These are phyloP conservation scores for Andrographis paniculata DNA, from an alignment of 305 asterid genomes.

Conservation along the genomic window DNA sequence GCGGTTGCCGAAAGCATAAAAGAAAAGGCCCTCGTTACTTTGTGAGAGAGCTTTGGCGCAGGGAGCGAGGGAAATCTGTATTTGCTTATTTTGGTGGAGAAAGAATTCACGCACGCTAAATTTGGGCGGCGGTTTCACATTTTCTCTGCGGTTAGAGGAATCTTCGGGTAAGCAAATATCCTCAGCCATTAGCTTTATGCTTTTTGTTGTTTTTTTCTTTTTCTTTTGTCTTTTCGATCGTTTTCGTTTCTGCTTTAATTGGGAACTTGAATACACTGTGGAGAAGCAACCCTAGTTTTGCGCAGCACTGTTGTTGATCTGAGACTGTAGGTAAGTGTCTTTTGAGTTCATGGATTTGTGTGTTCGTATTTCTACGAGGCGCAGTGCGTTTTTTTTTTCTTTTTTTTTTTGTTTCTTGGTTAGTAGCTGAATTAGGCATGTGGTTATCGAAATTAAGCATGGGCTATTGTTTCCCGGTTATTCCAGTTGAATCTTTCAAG, in stretches of 20 bases:
- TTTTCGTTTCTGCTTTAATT: conserved; percentile 13
- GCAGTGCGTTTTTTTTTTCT: conserved; percentile 1
- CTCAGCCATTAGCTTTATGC: conserved; percentile 24
- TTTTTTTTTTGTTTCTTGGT: conserved; percentile 1
- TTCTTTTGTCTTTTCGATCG: conserved; percentile 1
- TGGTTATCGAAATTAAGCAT: no score
- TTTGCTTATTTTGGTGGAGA: conserved; percentile 19
- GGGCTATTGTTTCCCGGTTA: no score
- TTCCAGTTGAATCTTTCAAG: no score
- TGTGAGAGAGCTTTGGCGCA: not conserved
- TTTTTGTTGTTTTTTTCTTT: conserved; percentile 13
- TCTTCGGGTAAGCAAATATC: conserved; percentile 30
- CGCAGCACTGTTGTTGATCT: conserved; percentile 24
- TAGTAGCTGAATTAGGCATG: no score
- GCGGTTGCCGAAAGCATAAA: conserved; percentile 9
- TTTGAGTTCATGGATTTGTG: conserved; percentile 1
- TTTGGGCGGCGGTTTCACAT: conserved; percentile 29
- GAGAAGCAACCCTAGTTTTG: conserved; percentile 21
- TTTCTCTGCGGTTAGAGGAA: conserved; percentile 30
- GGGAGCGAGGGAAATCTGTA: conserved; percentile 23
- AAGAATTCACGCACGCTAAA: conserved; percentile 21
- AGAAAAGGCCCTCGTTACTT: not conserved
- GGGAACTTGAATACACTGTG: conserved; percentile 10
- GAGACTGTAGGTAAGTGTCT: conserved; percentile 21
- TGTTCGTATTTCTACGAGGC: conserved; percentile 1